phyloP scores from a whole-genome alignment of 2,329 filamentous ascomycete genomes.

The Tolypocladium album region DNA sequence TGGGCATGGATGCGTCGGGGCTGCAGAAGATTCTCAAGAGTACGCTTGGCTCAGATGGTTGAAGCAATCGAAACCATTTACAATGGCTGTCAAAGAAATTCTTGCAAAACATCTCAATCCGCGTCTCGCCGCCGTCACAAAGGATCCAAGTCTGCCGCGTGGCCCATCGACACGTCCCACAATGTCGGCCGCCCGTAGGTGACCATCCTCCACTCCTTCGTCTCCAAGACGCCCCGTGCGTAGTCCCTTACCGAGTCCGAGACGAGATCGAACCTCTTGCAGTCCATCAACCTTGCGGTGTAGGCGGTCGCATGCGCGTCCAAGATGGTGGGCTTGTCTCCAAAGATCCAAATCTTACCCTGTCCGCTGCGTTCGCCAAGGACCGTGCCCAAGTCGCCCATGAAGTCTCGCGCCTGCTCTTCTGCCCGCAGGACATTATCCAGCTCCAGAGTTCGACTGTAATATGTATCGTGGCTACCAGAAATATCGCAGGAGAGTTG shows the following conservation, averaged over 20 bases:
- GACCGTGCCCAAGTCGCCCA: constrained; percentile 9
- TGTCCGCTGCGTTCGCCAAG: constrained; percentile 5
- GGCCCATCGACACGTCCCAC: constrained; percentile 11
- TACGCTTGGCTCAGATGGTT: neutral
- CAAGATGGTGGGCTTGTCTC: constrained; percentile 15
- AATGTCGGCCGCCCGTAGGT: constrained; percentile 15
- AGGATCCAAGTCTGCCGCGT: constrained; percentile 9
- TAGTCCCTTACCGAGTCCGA: constrained; percentile 11
- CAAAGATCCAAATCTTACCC: constrained; percentile 15
- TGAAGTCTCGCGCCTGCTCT: constrained; percentile 10
- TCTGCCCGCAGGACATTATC: constrained; percentile 14
- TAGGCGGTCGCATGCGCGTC: constrained; percentile 15
- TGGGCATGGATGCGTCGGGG: neutral
- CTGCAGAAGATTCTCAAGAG: neutral
- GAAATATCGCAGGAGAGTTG: neutral
- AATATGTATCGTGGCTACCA: constrained; percentile 15
- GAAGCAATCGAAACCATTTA: neutral
- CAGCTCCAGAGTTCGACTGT: constrained; percentile 12
- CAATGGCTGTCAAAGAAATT: neutral
- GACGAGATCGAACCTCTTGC: constrained; percentile 12
- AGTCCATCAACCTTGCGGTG: constrained; percentile 12
- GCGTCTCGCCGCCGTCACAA: constrained; percentile 2
- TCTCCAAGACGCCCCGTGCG: constrained; percentile 8
- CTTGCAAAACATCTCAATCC: neutral
- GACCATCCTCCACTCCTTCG: constrained; percentile 14